Evolutionary conservation across 805 yeast genomes (phyloP).

Genomic region (Kregervanrija fluxuum): DNA sequence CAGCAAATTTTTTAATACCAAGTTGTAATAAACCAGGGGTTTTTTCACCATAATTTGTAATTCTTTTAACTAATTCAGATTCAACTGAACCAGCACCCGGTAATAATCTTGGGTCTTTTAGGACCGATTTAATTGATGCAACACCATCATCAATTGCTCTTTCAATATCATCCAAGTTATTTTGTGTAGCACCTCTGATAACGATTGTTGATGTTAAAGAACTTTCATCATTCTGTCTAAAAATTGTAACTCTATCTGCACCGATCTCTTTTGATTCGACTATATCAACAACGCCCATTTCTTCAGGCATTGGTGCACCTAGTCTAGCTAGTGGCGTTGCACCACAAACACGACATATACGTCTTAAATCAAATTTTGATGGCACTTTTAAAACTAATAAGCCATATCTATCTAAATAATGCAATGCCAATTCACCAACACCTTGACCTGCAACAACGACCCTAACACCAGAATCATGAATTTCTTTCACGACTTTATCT

Average conservation of each 20-base stretch:
- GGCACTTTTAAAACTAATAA: slow-evolving; percentile 85
- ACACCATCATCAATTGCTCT: slow-evolving; percentile 98
- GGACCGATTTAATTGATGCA: slow-evolving; percentile 79
- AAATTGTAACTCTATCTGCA: slow-evolving; percentile 92
- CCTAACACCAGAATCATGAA: slow-evolving; percentile 74
- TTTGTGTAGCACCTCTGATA: slow-evolving; percentile 94
- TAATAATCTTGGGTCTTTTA: slow-evolving; percentile 71
- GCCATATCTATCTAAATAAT: slow-evolving; percentile 81
- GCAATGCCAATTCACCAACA: slow-evolving; percentile 88
- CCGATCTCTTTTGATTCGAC: slow-evolving; percentile 94
- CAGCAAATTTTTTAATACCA: slow-evolving; percentile 90
- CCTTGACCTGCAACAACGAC: slow-evolving; percentile 94
- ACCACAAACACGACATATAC: slow-evolving; percentile 93
- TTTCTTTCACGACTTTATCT: slow-evolving; percentile 76
- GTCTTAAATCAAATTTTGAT: slow-evolving; percentile 88
- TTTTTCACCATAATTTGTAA: slow-evolving; percentile 81
- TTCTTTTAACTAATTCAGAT: slow-evolving; percentile 72
- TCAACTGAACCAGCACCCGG: slow-evolving; percentile 98
- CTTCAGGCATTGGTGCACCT: slow-evolving; percentile 94
- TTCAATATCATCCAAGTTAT: slow-evolving; percentile 88
- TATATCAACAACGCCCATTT: slow-evolving; percentile 79
- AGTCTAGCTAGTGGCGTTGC: slow-evolving; percentile 92
- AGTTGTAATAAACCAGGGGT: slow-evolving; percentile 91
- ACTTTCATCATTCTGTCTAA: slow-evolving; percentile 62
- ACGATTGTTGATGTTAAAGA: slow-evolving; percentile 90